Conservation (phyloP, 768 basidiomycete species). For the Tephrocybe sp. region DNA sequence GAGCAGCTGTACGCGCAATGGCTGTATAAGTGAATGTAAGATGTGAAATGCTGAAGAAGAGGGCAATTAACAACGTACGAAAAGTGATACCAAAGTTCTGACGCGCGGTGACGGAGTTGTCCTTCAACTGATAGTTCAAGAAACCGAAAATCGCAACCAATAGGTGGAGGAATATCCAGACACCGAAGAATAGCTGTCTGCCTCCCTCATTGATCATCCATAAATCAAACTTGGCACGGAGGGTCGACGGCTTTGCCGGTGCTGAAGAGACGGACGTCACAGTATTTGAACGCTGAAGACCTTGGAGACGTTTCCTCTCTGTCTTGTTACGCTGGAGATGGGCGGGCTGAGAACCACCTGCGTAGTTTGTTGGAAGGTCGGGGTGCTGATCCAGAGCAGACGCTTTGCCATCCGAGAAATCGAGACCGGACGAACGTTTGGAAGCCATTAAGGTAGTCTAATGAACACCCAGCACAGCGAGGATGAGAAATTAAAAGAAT, state of each 20-base stretch:
- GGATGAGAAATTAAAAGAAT: constrained; percentile 31
- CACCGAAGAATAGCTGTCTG: constrained; percentile 70
- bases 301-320: constrained; percentile 81
- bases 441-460: constrained; percentile 27
- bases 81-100: constrained; percentile 75
- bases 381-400: constrained; percentile 54
- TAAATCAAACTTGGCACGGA: constrained; percentile 50
- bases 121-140: constrained; percentile 76
- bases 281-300: constrained; percentile 68
- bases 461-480: constrained; percentile 39
- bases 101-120: constrained; percentile 70
- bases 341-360: constrained; percentile 31
- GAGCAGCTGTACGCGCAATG: constrained; percentile 85
- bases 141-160: constrained; percentile 78
- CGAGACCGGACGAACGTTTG: constrained; percentile 61
- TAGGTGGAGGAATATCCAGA: constrained; percentile 81
- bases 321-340: constrained; percentile 84
- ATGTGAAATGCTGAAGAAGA: constrained; percentile 31
- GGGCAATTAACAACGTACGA: constrained; percentile 41
- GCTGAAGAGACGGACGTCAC: constrained; percentile 24
- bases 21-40: constrained; percentile 52
- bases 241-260: constrained; percentile 36
- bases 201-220: constrained; percentile 98
- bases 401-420: constrained; percentile 60
- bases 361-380: constrained; percentile 32